A percentile compares a stretch with the other conserved stretches of the same genome.
Evolutionary conservation across 441 rosid species (phyloP).

Genomic region (Kokia cookei): DNA sequence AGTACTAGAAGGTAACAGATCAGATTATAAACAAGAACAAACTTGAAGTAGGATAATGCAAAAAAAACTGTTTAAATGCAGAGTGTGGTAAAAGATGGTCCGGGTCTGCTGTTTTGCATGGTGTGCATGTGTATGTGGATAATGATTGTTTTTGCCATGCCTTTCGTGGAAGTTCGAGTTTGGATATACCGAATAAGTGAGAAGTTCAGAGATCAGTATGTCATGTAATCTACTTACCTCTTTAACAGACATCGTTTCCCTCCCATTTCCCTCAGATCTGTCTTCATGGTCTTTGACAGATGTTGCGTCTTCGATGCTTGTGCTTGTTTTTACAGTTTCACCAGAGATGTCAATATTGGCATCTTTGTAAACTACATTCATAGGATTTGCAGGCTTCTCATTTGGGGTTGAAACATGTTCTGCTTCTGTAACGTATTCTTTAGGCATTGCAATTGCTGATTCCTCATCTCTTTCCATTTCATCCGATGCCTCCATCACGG

Average conservation of each 20-base stretch:
- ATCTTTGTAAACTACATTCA: constrained; percentile 3
- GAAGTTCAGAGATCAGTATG: background rate
- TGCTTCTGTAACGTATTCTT: background rate
- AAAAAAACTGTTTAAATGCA: background rate
- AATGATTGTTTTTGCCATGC: background rate
- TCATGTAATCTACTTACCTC: background rate
- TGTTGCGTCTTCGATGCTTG: background rate
- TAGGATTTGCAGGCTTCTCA: constrained; percentile 15
- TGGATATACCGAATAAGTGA: background rate
- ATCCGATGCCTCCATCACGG: background rate
- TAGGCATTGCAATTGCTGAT: background rate
- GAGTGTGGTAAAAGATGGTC: background rate
- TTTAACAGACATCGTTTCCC: background rate
- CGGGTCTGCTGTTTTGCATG: background rate
- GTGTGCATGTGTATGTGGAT: background rate
- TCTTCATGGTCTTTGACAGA: constrained; percentile 10
- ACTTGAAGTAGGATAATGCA: background rate
- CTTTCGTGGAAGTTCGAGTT: background rate
- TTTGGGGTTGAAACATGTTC: background rate
- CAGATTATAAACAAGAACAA: background rate
- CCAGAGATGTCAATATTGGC: background rate
- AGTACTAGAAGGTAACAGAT: background rate
- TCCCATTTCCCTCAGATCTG: constrained; percentile 4
- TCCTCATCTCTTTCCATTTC: constrained; percentile 6
- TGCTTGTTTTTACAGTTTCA: constrained; percentile 13